phyloP scores from a whole-genome alignment of 2,329 filamentous ascomycete species.

The Pseudogymnoascus sp. region DNA sequence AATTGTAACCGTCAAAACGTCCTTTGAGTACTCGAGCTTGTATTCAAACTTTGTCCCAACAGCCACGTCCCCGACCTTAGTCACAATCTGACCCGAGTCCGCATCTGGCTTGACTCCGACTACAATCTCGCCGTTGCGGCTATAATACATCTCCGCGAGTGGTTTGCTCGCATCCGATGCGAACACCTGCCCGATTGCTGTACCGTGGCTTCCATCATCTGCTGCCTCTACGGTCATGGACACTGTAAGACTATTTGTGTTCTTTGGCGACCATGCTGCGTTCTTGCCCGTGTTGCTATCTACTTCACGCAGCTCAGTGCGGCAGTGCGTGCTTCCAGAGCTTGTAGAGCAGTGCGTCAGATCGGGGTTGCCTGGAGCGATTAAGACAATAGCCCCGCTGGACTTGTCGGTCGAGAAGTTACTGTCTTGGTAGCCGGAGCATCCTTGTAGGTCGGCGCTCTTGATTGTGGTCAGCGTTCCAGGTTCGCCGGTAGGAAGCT shows the following conservation, averaged over 20 bases:
- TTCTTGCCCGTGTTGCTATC: background rate
- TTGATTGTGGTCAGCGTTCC: background rate
- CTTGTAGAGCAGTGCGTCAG: background rate
- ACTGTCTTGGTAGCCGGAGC: background rate
- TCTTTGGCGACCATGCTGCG: slow-evolving; percentile 6
- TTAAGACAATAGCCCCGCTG: background rate
- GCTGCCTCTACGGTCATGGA: background rate
- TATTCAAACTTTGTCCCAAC: slow-evolving; percentile 25
- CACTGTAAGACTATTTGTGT: slow-evolving; percentile 1
- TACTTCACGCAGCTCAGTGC: slow-evolving; percentile 5
- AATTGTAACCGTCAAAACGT: slow-evolving; percentile 19
- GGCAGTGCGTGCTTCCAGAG: background rate
- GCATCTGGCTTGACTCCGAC: slow-evolving; percentile 26
- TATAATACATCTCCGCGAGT: slow-evolving; percentile 26
- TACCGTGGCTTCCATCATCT: slow-evolving; percentile 5
- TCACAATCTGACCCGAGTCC: slow-evolving; percentile 22
- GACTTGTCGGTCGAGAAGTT: slow-evolving; percentile 7
- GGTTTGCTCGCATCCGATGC: slow-evolving; percentile 23
- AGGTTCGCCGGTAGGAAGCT: background rate
- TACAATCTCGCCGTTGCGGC: slow-evolving; percentile 19
- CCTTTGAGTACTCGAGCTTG: slow-evolving; percentile 24
- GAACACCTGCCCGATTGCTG: slow-evolving; percentile 9
- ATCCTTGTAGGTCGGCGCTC: slow-evolving; percentile 1
- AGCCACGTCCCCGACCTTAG: slow-evolving; percentile 20
- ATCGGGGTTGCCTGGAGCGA: slow-evolving; percentile 4